These are phyloP conservation scores for Aspergillus ruber DNA, from an alignment of 2,329 filamentous ascomycete species.

Conservation along the genomic window DNA sequence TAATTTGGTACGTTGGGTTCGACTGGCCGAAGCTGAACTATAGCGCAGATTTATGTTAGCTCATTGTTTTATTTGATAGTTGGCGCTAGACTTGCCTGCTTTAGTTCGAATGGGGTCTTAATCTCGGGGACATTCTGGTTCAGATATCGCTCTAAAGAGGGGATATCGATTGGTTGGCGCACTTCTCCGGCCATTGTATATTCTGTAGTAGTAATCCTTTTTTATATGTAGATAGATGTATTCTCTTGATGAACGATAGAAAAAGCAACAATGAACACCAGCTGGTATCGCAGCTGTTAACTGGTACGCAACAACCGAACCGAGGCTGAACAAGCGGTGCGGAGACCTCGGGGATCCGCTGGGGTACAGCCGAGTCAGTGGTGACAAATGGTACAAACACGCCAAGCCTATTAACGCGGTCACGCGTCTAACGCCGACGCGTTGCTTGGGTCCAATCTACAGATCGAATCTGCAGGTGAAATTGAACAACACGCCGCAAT, in stretches of 20 bases:
- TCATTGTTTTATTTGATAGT: not conserved
- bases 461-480: not conserved
- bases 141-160: conserved; percentile 73
- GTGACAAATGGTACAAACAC: conserved; percentile 7
- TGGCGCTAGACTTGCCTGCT: conserved; percentile 59
- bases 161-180: conserved; percentile 81
- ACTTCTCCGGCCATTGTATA: conserved; percentile 71
- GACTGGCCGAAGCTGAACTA: conserved; percentile 97
- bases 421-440: conserved; percentile 20
- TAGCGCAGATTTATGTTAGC: not conserved
- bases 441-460: not conserved
- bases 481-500: conserved; percentile 1
- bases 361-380: not conserved
- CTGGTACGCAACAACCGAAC: conserved; percentile 12
- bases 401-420: conserved; percentile 13
- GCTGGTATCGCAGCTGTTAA: no score
- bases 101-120: conserved; percentile 73
- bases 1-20: conserved; percentile 93
- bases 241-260: no score
- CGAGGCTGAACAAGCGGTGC: conserved; percentile 9
- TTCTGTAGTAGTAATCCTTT: not conserved
- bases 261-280: no score
- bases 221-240: not conserved
- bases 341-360: not conserved
- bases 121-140: conserved; percentile 73